Base-by-base conservation (phyloP, 257 asterid species). In the Asclepias syriaca region DNA sequence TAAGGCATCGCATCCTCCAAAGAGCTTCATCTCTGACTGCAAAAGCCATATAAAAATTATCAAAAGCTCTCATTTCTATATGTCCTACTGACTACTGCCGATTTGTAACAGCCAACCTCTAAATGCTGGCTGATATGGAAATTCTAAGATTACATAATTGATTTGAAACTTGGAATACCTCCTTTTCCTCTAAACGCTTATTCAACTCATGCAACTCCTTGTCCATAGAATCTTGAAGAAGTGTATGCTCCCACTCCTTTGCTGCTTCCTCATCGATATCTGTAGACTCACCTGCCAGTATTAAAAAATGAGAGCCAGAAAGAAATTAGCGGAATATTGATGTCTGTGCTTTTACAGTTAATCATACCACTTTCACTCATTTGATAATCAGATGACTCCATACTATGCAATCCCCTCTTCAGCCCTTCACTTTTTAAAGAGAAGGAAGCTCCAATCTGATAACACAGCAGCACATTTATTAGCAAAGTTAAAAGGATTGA, bases 221-320 rank as follows among this genome's bases (percentile, higher is more conserved):
- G 85, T 92, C 99, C 97, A 95, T 76, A 49, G 85, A 87, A 77
- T 85, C 95, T 87, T 92, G 99, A 83, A 92, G 77, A 81, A 90
- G 90, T 65, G 91, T 85, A 84, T 95, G 99, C 81, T 95, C 99
- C 95, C 89, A 89, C 78, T 95, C 99, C 73, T 95, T 95, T 3
- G 81, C 95, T 37, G 96, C 73, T 82, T 88, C 99, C 72, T 95
- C 97, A 81, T 95, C 98, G 71, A 86, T 82, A 78, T 88, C 98
- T 50, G 82, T 90, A 48, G 90, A 83, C 76, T 95, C 97, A 78
- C 98, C 99, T 87, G 85, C 75, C 76, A 70, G 70, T 48, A 75
- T 40, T 65, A 57, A 80, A 43, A 55, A 56, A 78, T 65, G 68
- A 15, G 53, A 68, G 59, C 34, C 79, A 12, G 49, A 60, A 54